A percentile compares a stretch with the other conserved stretches of the same genome.
Conservation (phyloP, 352 stramenopile species). For the Phytophthora tentaculata region DNA sequence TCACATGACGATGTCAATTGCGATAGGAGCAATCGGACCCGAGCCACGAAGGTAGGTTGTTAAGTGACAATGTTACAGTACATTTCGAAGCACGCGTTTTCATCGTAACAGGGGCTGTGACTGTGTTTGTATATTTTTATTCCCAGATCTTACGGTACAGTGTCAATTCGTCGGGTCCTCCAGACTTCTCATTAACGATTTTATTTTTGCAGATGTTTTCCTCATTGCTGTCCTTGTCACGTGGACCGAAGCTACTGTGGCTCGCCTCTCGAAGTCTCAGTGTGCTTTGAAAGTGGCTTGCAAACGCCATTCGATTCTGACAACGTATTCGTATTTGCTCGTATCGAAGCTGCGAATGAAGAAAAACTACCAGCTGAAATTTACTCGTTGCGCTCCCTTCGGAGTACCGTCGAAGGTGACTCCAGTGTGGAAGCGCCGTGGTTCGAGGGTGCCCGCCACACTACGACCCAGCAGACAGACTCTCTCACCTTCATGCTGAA, state of each 20-base stretch:
- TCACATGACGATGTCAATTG: not conserved
- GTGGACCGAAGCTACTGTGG: conserved; percentile 73
- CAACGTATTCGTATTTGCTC: conserved; percentile 40
- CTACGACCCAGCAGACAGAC: not conserved
- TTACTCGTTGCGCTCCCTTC: conserved; percentile 23
- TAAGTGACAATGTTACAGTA: not conserved
- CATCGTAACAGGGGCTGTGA: not conserved
- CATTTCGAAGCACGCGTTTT: not conserved
- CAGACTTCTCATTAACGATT: too few species aligned
- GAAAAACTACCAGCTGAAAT: not conserved
- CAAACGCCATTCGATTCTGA: not conserved
- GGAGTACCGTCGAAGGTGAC: conserved; percentile 49
- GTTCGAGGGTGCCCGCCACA: conserved; percentile 46
- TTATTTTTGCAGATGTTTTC: conserved; percentile 44
- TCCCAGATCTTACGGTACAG: not conserved
- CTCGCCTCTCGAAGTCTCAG: conserved; percentile 34
- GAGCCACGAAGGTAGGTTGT: conserved; percentile 41
- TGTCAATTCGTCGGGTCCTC: too few species aligned
- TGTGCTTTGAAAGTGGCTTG: not conserved
- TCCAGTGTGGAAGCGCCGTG: conserved; percentile 59
- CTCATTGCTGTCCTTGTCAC: conserved; percentile 68
- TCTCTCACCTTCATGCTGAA: conserved; percentile 36
- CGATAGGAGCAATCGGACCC: conserved; percentile 48
- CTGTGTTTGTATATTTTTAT: not conserved
- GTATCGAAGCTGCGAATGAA: conserved; percentile 39